Conservation (phyloP, 2,329 filamentous ascomycete genomes). For the Aspergillus glaucus region DNA sequence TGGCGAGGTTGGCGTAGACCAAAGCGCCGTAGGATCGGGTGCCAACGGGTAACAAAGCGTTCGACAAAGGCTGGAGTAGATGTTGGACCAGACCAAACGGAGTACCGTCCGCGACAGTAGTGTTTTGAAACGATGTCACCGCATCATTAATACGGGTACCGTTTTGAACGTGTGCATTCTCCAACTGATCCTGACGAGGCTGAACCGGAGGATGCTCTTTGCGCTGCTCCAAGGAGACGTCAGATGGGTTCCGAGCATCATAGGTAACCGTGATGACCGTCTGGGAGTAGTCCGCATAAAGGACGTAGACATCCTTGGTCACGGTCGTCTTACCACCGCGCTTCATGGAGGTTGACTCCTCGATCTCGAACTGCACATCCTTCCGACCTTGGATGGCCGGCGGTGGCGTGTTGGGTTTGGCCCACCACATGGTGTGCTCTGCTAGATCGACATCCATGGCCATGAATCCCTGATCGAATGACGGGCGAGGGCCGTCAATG, state of each 20-base stretch:
- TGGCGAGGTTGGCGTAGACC: slow-evolving; percentile 91
- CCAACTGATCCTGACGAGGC: slow-evolving; percentile 87
- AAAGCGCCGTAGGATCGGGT: slow-evolving; percentile 82
- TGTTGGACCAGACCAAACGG: slow-evolving; percentile 72
- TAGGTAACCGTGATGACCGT: slow-evolving; percentile 78
- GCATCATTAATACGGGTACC: slow-evolving; percentile 71
- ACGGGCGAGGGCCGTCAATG: slow-evolving; percentile 68
- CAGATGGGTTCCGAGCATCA: slow-evolving; percentile 65
- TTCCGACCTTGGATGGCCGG: slow-evolving; percentile 74
- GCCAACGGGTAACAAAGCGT: slow-evolving; percentile 77
- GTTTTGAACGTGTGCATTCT: slow-evolving; percentile 74
- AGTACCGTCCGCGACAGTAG: slow-evolving; percentile 75
- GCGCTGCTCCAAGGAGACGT: slow-evolving; percentile 72
- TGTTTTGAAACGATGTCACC: slow-evolving; percentile 66
- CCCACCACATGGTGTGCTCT: slow-evolving; percentile 76
- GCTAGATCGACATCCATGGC: slow-evolving; percentile 81
- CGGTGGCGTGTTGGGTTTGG: slow-evolving; percentile 69
- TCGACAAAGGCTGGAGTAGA: slow-evolving; percentile 65
- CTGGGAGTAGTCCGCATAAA: slow-evolving; percentile 95
- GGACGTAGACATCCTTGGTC: slow-evolving; percentile 74
- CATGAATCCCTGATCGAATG: slow-evolving; percentile 73
- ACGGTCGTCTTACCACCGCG: slow-evolving; percentile 65
- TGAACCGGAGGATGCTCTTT: slow-evolving; percentile 77
- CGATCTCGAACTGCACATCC: slow-evolving; percentile 75
- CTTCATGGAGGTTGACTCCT: slow-evolving; percentile 66